Percentiles rank a stretch among this genome's conserved stretches.
Conservation (phyloP, 2,329 filamentous ascomycete species). For the Xylariales sp. region DNA sequence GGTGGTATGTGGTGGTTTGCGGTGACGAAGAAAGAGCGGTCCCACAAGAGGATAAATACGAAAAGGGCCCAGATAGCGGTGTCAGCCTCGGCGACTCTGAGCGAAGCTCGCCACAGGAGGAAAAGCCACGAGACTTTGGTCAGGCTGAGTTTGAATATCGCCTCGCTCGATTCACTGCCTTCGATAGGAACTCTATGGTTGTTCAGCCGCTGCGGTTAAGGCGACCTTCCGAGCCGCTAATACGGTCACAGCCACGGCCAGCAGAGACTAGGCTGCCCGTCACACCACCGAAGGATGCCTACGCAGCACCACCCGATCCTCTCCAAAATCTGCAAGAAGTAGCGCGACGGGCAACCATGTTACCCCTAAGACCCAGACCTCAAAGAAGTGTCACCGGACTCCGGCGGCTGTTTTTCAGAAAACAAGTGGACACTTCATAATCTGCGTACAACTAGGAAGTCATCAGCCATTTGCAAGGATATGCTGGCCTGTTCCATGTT, state of each 20-base stretch:
- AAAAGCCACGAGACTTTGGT: conserved; percentile 7
- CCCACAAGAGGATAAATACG: conserved; percentile 26
- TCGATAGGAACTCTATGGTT: conserved; percentile 3
- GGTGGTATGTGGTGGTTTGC: conserved; percentile 61
- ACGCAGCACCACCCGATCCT: conserved; percentile 2
- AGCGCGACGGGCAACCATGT: not conserved
- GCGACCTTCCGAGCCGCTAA: not conserved
- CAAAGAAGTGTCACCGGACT: conserved; percentile 4
- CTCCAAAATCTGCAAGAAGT: conserved; percentile 8
- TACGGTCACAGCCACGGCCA: not conserved
- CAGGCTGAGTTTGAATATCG: conserved; percentile 26
- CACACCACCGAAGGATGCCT: conserved; percentile 3
- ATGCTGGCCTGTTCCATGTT: too few relatives aligned
- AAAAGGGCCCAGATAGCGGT: too few relatives aligned
- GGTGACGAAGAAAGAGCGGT: conserved; percentile 54
- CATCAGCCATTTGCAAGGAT: too few relatives aligned
- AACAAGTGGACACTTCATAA: conserved; percentile 3
- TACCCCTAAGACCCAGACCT: not conserved
- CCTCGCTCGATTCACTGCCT: conserved; percentile 17
- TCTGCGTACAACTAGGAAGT: too few relatives aligned
- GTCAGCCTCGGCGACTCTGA: too few relatives aligned
- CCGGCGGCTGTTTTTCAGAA: conserved; percentile 30
- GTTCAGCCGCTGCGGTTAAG: conserved; percentile 4
- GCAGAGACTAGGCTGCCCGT: not conserved
- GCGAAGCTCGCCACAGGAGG: conserved; percentile 4